These are phyloP conservation scores for Reutealis trisperma DNA, from an alignment of 345 rosid species.

Conservation along the genomic window DNA sequence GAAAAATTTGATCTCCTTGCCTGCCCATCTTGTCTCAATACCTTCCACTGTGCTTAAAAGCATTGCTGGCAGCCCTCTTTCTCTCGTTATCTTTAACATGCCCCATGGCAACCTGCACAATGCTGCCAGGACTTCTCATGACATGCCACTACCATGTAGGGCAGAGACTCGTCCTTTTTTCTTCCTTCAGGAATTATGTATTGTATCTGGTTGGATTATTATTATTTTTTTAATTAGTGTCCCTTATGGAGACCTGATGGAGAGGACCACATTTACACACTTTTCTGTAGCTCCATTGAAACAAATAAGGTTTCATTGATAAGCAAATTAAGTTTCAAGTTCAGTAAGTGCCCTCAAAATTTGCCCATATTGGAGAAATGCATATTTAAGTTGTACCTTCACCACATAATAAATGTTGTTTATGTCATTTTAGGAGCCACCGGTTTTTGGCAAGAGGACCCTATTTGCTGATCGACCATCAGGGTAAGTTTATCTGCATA, in stretches of 20 bases:
- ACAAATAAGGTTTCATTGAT: not conserved
- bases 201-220: not conserved
- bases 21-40: not conserved
- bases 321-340: not conserved
- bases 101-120: not conserved
- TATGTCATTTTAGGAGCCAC: constrained; percentile 66
- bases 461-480: constrained; percentile 50
- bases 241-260: not conserved
- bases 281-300: not conserved
- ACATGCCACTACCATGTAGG: not conserved
- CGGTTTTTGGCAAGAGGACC: constrained; percentile 89
- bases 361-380: not conserved
- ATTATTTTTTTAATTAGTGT: not conserved
- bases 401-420: constrained; percentile 33
- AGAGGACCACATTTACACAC: not conserved
- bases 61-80: too few relatives aligned
- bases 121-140: not conserved
- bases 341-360: not conserved
- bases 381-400: not conserved
- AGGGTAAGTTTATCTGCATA: constrained; percentile 50
- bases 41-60: not conserved
- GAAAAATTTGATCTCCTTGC: not conserved
- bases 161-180: not conserved
- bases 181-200: not conserved
- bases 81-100: too few relatives aligned